Evolutionary conservation across 1,284 basidiomycete species (phyloP).

Genomic region (Tausonia pullulans): DNA sequence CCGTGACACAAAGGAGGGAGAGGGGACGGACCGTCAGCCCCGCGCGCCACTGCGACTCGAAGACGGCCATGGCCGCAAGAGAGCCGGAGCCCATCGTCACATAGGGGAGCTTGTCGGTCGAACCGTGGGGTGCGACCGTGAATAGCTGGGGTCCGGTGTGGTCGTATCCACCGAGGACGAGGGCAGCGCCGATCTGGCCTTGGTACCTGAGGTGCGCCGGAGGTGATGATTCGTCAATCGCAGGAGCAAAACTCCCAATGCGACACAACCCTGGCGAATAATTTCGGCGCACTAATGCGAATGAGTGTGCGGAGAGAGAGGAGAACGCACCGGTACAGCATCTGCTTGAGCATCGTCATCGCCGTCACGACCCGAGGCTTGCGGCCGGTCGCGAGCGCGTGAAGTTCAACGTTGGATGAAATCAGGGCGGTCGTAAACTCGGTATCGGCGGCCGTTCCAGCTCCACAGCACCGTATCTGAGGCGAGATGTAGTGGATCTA

Average conservation of each 20-base stretch:
- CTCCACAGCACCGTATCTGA: conserved; percentile 93
- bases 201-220: conserved; percentile 53
- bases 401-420: conserved; percentile 84
- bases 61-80: conserved; percentile 96
- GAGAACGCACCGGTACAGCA: conserved; percentile 55
- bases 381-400: conserved; percentile 69
- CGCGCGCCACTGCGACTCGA: conserved; percentile 77
- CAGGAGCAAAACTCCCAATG: too few relatives aligned
- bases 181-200: conserved; percentile 86
- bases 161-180: conserved; percentile 96
- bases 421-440: conserved; percentile 91
- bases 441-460: conserved; percentile 95
- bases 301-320: conserved; percentile 2
- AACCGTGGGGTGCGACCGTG: conserved; percentile 93
- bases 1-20: background rate
- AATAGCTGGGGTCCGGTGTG: conserved; percentile 86
- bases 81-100: conserved; percentile 98
- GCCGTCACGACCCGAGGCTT: conserved; percentile 87
- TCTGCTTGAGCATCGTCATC: conserved; percentile 96
- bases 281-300: background rate
- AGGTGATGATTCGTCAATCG: too few relatives aligned
- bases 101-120: conserved; percentile 96
- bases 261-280: background rate
- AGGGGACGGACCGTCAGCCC: conserved; percentile 60
- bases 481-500: conserved; percentile 96